Evolutionary conservation across 495 filamentous ascomycete genomes (phyloP).

Genomic region (Podospora conica): DNA sequence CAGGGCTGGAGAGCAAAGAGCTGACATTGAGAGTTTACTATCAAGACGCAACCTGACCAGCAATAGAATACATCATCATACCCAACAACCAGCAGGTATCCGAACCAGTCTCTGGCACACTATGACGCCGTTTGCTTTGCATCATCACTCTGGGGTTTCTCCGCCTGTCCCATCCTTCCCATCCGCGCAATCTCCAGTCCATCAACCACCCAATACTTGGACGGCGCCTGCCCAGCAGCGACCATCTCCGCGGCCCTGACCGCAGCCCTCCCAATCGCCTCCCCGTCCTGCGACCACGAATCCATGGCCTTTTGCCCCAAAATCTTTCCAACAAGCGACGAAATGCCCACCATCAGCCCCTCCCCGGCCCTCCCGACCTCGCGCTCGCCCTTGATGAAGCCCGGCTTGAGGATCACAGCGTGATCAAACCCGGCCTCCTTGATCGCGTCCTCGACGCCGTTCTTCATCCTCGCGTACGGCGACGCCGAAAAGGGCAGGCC

Average conservation of each 20-base stretch:
- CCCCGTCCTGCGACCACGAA: slow-evolving; percentile 64
- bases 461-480: slow-evolving; percentile 70
- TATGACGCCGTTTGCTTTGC: not conserved
- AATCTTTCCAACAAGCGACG: slow-evolving; percentile 45
- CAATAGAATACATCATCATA: not conserved
- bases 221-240: slow-evolving; percentile 41
- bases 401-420: slow-evolving; percentile 68
- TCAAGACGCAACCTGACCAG: not conserved
- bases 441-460: slow-evolving; percentile 71
- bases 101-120: not conserved
- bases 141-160: slow-evolving; percentile 9
- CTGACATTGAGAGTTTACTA: not conserved
- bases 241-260: slow-evolving; percentile 49
- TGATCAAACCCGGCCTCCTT: slow-evolving; percentile 64
- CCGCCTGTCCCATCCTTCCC: slow-evolving; percentile 40
- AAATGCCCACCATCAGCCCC: slow-evolving; percentile 44
- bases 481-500: slow-evolving; percentile 29
- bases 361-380: slow-evolving; percentile 49
- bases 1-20: not conserved
- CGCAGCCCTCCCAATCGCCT: slow-evolving; percentile 67
- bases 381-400: slow-evolving; percentile 64
- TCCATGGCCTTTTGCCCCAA: slow-evolving; percentile 48
- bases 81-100: not conserved
- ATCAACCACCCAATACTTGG: slow-evolving; percentile 44
- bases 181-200: slow-evolving; percentile 43